Conservation (phyloP, 2,329 filamentous ascomycete genomes). For the Fusarium sp. region DNA sequence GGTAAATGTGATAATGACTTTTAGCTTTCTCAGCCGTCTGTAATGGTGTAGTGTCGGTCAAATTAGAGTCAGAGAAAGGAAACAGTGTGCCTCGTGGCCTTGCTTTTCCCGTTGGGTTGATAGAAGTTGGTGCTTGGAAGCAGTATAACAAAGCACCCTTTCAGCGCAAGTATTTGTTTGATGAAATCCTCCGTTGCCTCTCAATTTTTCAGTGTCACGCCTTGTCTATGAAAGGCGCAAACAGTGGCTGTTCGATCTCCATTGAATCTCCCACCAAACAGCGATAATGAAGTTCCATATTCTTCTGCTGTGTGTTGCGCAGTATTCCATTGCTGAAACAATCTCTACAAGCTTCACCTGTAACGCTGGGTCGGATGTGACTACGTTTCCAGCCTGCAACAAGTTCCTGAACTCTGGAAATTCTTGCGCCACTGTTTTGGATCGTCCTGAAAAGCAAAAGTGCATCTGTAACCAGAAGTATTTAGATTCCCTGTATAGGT, state of each 20-base stretch:
- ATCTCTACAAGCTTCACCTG: conserved; percentile 1
- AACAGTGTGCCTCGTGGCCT: no score
- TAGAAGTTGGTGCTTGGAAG: no score
- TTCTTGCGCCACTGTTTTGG: not conserved
- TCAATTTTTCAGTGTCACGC: no score
- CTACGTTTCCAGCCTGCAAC: not conserved
- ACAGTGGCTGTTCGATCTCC: no score
- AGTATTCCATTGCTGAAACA: not conserved
- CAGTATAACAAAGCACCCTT: no score
- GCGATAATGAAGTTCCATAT: not conserved
- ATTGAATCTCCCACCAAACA: rapidly evolving
- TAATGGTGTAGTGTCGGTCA: no score
- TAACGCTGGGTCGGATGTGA: not conserved
- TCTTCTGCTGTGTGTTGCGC: not conserved
- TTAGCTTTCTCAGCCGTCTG: not conserved
- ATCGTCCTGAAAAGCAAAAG: not conserved
- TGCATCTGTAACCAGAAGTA: conserved; percentile 5
- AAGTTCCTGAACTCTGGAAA: not conserved
- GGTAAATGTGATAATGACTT: rapidly evolving
- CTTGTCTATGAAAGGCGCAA: no score
- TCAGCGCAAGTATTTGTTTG: no score
- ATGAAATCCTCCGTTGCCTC: no score
- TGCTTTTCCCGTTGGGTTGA: no score
- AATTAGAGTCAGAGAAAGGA: no score
- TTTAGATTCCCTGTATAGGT: conserved; percentile 1